Base-by-base conservation (phyloP, 257 asterid species). In the Plectranthus barbatus region DNA sequence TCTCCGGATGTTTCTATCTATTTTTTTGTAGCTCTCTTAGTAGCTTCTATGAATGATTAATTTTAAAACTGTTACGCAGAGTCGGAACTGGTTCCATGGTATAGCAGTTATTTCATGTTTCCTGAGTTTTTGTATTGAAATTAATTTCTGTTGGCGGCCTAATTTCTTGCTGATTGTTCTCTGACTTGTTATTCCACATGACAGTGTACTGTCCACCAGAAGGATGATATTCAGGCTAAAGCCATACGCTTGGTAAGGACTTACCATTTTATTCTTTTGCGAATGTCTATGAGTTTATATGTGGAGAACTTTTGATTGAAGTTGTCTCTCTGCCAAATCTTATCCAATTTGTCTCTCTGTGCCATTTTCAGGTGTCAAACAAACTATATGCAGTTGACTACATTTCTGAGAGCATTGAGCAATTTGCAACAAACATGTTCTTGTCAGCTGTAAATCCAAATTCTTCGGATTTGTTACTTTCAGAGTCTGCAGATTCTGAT, bases 181-280 rank as follows among this genome's bases (percentile, higher is more conserved):
- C 69, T 69, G 63, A 64, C 79, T 71, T 60, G 45, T 59, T 39
- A 41, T 72, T 77, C 49, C 74, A 23, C 29, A 44, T 81, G 66
- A 80, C 96, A 93, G 99, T 90, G 99, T 83, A 87, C 96, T 57
- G 74, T 84, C 72, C 94, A 90, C 81, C 70, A 83, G 7, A 79
- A 82, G 81, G 99, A 93, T 60, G 95, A 87, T 53, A 77, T 93
- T 64, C 91, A 95, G 66, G 90, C 86, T 68, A 93, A 90, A 80
- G 88, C 99, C 37, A 90, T 90, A 59, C 96, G 96, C 72, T 84
- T 93, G 91, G 99, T 93, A 77, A 76, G 79, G 29, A 44, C 42
- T 63, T 50, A 45, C 71, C 54, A 47, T 50, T 68, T 48, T 61
- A 66, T 64, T 56, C 13, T 69, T 54, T 62, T 17, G 24, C 46